phyloP scores from a whole-genome alignment of 352 stramenopile genomes.

The Aphanomyces stellatus region DNA sequence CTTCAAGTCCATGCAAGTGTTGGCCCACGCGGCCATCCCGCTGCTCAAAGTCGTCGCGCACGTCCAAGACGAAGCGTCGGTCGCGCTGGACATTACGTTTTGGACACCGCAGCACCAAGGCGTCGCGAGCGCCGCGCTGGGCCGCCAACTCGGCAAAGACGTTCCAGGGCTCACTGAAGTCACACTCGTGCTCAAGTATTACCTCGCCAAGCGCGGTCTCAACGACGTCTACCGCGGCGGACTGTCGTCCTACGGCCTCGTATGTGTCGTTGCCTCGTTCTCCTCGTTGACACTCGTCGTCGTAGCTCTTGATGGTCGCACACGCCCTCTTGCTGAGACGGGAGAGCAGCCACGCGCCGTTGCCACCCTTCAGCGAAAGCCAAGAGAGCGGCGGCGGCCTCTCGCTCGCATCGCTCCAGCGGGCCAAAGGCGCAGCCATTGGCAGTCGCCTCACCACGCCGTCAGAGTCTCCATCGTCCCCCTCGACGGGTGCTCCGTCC shows the following conservation, averaged over 20 bases:
- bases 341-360: constrained; percentile 2
- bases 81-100: constrained; percentile 82
- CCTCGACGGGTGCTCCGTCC: too few relatives aligned
- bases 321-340: constrained; percentile 58
- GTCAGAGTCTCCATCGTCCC: too few relatives aligned
- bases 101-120: constrained; percentile 59
- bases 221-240: constrained; percentile 89
- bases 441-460: constrained; percentile 24
- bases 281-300: too few relatives aligned
- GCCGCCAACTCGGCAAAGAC: constrained; percentile 45
- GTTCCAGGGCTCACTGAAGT: constrained; percentile 79
- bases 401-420: background rate
- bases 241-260: constrained; percentile 81
- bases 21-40: constrained; percentile 63
- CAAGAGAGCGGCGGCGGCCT: constrained; percentile 5
- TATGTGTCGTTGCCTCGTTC: background rate
- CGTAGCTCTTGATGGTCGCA: constrained; percentile 57
- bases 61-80: constrained; percentile 25
- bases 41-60: constrained; percentile 64
- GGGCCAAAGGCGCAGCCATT: background rate
- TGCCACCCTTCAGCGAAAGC: background rate
- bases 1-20: constrained; percentile 55
- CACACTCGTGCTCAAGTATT: constrained; percentile 85
- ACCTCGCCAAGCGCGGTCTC: constrained; percentile 72
- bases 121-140: constrained; percentile 60